Base-by-base conservation (phyloP, 371 early-diverging fungal species). In the Rhizopus sp. region DNA sequence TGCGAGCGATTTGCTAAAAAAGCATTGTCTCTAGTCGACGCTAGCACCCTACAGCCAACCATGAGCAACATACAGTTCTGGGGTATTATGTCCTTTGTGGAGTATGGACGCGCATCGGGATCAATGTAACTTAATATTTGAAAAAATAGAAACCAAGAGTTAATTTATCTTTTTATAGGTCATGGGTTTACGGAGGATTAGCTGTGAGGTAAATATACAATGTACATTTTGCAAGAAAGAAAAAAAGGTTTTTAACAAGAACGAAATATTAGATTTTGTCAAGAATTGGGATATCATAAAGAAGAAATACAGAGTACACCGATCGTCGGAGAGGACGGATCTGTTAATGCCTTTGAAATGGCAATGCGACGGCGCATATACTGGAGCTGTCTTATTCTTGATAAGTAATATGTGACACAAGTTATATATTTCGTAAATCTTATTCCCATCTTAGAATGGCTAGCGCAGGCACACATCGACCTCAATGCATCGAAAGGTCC, bases 161-260 rank as follows among this genome's bases (percentile, higher is more conserved):
- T 46, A 23, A 63, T 37, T 23, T 44, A 46, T 53, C 29, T 50
- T 39, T 10, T 15, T 37, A 38, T 59, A 73, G 83, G 17, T 74
- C 86, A 0, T 88, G 87, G 87, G 81, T 86, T 70, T 88, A 84
- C 63, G 78, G 77, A 10, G 83, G 85, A n/a, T 71, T 86, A 62
- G 86, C 88, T 7, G 68, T 85, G 42, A 61, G 69, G 69, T 64
- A 64, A 44, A 17, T 30, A 5, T 5, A 10, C 9, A 0, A 41
- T 10, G 41, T 5, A 5, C 5, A 41, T 32, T 6, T 29, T 7
- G 10, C 15, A 8, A 5, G 6, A 44, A 17, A 33, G 4, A 15
- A 9, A 13, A 23, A 50, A 16, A 9, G 7, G 15, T 30, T 0
- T 3, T 3, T 41, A 5, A 13, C 5, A 10, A 10, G 15, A 13